phyloP scores from a whole-genome alignment of 805 yeast species.

The Candida wancherniae region DNA sequence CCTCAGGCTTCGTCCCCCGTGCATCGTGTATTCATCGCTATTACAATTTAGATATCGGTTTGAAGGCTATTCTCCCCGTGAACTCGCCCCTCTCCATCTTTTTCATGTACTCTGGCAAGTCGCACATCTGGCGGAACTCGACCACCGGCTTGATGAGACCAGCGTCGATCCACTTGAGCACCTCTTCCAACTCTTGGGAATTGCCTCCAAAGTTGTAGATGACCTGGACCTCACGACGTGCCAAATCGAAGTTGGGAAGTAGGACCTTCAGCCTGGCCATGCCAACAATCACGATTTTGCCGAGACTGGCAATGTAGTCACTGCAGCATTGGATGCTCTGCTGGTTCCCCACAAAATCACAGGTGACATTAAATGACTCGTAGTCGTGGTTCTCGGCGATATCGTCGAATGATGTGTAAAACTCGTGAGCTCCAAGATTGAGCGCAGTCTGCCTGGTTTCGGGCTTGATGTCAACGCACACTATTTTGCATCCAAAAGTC shows the following conservation, averaged over 20 bases:
- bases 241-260: constrained; percentile 31
- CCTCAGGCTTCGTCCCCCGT: neutral
- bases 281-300: constrained; percentile 41
- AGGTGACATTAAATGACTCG: constrained; percentile 32
- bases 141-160: constrained; percentile 39
- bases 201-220: constrained; percentile 43
- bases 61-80: constrained; percentile 40
- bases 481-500: constrained; percentile 28
- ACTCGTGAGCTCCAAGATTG: constrained; percentile 39
- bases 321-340: constrained; percentile 23
- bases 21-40: too few relatives aligned
- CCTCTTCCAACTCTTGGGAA: constrained; percentile 38
- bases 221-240: constrained; percentile 38
- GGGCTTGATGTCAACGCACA: constrained; percentile 26
- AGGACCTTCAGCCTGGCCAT: constrained; percentile 31
- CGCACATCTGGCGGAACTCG: constrained; percentile 24
- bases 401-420: constrained; percentile 26
- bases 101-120: constrained; percentile 32
- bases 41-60: constrained; percentile 9
- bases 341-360: constrained; percentile 38
- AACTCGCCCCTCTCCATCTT: constrained; percentile 35
- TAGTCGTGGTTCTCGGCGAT: constrained; percentile 20
- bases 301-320: constrained; percentile 29
- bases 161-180: constrained; percentile 36
- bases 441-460: constrained; percentile 21